Conservation (phyloP, 2,329 filamentous ascomycete genomes). For the Pseudopyrenochaeta lycopersici region DNA sequence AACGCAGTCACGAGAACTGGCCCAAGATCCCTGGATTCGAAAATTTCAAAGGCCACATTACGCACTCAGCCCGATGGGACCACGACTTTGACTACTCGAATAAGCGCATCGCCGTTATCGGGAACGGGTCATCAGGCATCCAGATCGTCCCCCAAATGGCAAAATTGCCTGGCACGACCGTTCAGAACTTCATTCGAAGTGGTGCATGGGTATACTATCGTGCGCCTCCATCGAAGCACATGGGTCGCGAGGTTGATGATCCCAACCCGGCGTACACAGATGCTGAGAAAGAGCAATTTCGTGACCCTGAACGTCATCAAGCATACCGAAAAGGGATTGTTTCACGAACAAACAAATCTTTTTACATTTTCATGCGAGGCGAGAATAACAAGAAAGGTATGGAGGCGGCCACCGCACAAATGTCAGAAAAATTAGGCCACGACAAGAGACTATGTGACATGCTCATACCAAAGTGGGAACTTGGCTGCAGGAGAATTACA, state of each 20-base stretch:
- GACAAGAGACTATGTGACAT: constrained; percentile 23
- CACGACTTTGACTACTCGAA: constrained; percentile 26
- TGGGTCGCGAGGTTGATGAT: constrained; percentile 31
- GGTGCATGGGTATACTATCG: constrained; percentile 32
- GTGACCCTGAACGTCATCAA: constrained; percentile 22
- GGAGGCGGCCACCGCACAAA: constrained; percentile 21
- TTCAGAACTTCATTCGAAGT: constrained; percentile 30
- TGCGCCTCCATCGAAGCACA: constrained; percentile 28
- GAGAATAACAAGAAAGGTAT: constrained; percentile 29
- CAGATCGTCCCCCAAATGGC: constrained; percentile 32
- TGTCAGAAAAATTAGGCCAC: constrained; percentile 26
- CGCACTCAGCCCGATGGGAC: constrained; percentile 66
- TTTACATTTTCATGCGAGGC: constrained; percentile 29
- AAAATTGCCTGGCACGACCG: constrained; percentile 23
- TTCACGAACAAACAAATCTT: constrained; percentile 28
- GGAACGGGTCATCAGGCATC: constrained; percentile 28
- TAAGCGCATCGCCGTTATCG: constrained; percentile 31
- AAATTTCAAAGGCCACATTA: constrained; percentile 59
- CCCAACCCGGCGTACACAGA: constrained; percentile 28
- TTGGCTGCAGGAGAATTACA: constrained; percentile 50
- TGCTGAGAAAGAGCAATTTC: constrained; percentile 24
- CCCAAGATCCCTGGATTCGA: constrained; percentile 59
- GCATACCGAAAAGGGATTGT: constrained; percentile 28
- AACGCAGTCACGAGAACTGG: constrained; percentile 38
- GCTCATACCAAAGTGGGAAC: constrained; percentile 34